A percentile compares a stretch with the other conserved stretches of the same genome.
Evolutionary conservation across 2,329 filamentous ascomycete genomes (phyloP).

Genomic region (Nemania diffusa): DNA sequence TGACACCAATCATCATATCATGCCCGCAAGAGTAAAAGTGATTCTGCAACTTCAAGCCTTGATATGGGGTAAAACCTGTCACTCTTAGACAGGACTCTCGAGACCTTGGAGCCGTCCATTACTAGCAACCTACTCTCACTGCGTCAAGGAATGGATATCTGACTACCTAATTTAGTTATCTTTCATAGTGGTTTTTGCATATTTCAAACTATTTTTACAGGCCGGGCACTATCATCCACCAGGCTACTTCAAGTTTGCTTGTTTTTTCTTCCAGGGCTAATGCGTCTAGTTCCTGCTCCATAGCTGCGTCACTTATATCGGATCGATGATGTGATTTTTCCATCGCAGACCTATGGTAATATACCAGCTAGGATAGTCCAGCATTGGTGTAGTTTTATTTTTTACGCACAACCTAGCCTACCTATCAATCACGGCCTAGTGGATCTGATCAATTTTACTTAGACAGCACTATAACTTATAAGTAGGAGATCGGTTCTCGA

Average conservation of each 20-base stretch:
- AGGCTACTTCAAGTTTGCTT: neutral
- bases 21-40: too few relatives aligned
- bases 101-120: too few relatives aligned
- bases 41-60: too few relatives aligned
- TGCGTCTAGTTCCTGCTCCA: neutral
- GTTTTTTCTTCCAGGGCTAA: neutral
- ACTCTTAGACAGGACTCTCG: too few relatives aligned
- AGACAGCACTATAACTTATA: neutral
- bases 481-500: constrained; percentile 1
- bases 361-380: neutral
- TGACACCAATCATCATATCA: neutral
- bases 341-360: neutral
- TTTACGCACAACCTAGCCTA: neutral
- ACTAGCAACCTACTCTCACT: too few relatives aligned
- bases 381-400: neutral
- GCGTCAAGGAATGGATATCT: too few relatives aligned
- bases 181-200: too few relatives aligned
- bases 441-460: constrained; percentile 8
- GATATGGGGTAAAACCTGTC: too few relatives aligned
- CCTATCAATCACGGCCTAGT: neutral
- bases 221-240: neutral
- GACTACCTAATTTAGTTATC: too few relatives aligned
- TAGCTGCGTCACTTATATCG: constrained; percentile 5
- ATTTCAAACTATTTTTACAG: too few relatives aligned
- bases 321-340: constrained; percentile 16